Percentiles rank a stretch among this genome's conserved stretches.
Conservation (phyloP, 1,284 basidiomycete species). For the Ceratobasidium theobromae region DNA sequence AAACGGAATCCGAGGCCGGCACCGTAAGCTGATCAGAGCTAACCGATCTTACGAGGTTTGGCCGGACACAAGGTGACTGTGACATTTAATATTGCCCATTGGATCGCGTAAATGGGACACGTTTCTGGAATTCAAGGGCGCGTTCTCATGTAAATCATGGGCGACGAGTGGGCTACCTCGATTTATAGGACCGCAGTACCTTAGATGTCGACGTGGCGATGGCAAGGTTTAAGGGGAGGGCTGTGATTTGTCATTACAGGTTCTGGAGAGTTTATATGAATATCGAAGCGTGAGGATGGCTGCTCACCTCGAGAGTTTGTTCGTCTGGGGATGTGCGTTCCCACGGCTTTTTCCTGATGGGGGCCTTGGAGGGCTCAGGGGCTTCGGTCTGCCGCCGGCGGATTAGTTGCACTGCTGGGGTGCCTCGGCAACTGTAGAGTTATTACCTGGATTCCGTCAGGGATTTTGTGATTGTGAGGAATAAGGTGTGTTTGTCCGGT, state of each 20-base stretch:
- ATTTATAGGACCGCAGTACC: no score
- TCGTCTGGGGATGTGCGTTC: not conserved
- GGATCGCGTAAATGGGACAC: not conserved
- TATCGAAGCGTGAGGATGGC: not conserved
- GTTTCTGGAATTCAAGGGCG: not conserved
- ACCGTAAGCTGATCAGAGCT: not conserved
- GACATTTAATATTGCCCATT: not conserved
- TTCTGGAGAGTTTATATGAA: not conserved
- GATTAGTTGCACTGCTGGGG: not conserved
- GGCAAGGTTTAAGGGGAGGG: no score
- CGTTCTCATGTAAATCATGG: no score
- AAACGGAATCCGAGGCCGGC: not conserved
- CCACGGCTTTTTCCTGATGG: conserved; percentile 29
- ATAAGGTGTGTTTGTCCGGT: conserved; percentile 29
- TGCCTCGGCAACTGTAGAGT: not conserved
- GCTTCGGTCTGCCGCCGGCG: conserved; percentile 1
- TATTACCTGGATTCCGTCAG: conserved; percentile 17
- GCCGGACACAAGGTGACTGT: not conserved
- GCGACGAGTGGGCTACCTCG: no score
- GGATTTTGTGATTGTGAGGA: conserved; percentile 28
- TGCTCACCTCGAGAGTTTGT: not conserved
- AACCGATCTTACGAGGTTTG: not conserved
- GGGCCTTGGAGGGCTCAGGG: conserved; percentile 7
- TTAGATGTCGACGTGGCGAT: no score
- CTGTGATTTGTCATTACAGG: not conserved